Percentiles rank a stretch among this genome's conserved stretches.
Conservation (phyloP, 495 filamentous ascomycete genomes). For the Talaromyces borbonicus region DNA sequence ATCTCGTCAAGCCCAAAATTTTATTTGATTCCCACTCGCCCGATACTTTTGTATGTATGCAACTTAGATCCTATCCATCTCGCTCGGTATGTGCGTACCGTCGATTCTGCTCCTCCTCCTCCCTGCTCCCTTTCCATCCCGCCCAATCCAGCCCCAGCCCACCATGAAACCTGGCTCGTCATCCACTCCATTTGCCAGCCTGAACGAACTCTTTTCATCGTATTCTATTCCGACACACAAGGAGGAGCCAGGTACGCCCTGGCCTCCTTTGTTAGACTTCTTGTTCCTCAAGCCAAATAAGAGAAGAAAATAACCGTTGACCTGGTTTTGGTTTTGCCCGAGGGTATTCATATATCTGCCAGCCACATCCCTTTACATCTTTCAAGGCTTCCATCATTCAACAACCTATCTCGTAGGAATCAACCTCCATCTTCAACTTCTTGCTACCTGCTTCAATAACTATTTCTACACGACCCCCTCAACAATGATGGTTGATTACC, state of each 20-base stretch:
- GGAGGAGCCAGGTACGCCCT: neutral
- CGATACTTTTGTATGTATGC: too few species aligned
- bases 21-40: too few species aligned
- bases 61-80: too few species aligned
- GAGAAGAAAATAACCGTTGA: too few species aligned
- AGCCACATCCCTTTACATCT: too few species aligned
- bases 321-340: too few species aligned
- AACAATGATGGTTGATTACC: neutral
- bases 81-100: neutral
- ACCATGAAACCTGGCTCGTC: slow-evolving; percentile 5
- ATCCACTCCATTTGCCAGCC: neutral
- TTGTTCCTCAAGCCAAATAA: neutral
- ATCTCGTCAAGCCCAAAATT: too few species aligned
- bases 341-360: too few species aligned
- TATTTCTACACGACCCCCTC: neutral
- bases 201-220: neutral
- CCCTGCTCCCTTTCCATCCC: neutral
- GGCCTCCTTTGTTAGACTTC: slow-evolving; percentile 1
- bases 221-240: neutral
- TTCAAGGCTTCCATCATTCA: neutral
- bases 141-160: neutral
- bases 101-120: too few species aligned
- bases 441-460: neutral
- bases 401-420: too few species aligned
- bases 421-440: too few species aligned